Base-by-base conservation (phyloP, 768 basidiomycete genomes). In the Kwoniella sp. region DNA sequence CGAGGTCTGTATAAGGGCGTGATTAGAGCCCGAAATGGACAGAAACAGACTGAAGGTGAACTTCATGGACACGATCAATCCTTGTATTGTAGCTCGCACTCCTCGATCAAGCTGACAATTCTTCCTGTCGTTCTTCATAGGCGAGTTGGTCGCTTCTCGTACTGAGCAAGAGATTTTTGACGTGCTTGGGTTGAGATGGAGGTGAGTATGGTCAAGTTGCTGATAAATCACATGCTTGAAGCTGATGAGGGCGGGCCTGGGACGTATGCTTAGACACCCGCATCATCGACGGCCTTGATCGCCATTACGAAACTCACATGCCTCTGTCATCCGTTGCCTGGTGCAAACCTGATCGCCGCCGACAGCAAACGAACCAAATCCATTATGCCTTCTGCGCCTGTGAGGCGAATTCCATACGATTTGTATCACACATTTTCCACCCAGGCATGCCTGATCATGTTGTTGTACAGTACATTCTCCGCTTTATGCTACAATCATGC, bases 151-250 rank as follows among this genome's bases (percentile, higher is more conserved):
- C 21, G 91, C 91, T 2, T 90, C 90, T 0, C 86, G 88, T 73
- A 92, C 89, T 0, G 93, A 96, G 79, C 83, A 88, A 73, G 90
- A 92, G 67, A 94, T 97, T 36, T 92, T 96, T 71, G 80, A 82
- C 21, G 87, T 88, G 36, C 81, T 97, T 44, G 84, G 85, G 0
- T 54, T 79, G 7, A 53, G 77, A n/a, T 77, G 72, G 73, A 48
- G 77, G 67, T 71, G 62, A 63, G 72, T 56, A n/a, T n/a, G n/a
- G n/a, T n/a, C n/a, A n/a, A n/a, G n/a, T n/a, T n/a, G n/a, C n/a
- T n/a, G n/a, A 8, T 9, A 7, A 9, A 15, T 15, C 17, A 3
- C 40, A 44, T 19, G 40, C 1, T 17, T 51, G 5, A 25, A 44
- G 37, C 36, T 55, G 54, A 58, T 53, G 2, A 48, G 13, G 9